Conservation (phyloP, 2,329 filamentous ascomycete species). For the Penicillium olsonii region DNA sequence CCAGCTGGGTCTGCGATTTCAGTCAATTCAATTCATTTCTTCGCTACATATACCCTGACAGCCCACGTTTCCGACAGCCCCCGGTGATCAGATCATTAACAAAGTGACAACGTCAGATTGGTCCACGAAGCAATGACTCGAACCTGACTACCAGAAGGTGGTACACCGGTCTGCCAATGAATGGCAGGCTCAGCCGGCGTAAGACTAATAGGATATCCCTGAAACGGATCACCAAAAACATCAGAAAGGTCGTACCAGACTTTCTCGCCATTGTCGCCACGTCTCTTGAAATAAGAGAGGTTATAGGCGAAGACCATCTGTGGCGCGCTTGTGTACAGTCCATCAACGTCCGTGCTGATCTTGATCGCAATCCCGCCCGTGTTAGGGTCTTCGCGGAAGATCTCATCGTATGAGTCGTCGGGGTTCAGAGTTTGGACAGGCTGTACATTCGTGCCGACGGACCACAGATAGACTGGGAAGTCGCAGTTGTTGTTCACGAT, state of each 20-base stretch:
- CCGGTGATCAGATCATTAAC: slow-evolving; percentile 11
- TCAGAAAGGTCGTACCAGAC: slow-evolving; percentile 49
- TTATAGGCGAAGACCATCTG: slow-evolving; percentile 48
- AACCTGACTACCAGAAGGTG: slow-evolving; percentile 34
- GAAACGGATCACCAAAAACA: slow-evolving; percentile 48
- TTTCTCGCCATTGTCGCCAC: neutral
- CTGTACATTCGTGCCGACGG: slow-evolving; percentile 32
- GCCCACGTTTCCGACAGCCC: neutral
- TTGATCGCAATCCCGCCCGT: slow-evolving; percentile 47
- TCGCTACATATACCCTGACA: too few relatives aligned
- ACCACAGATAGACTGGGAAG: slow-evolving; percentile 40
- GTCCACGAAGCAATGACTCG: slow-evolving; percentile 19
- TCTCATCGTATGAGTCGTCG: slow-evolving; percentile 34
- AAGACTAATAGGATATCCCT: slow-evolving; percentile 27
- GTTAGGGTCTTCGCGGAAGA: slow-evolving; percentile 34
- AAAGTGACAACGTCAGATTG: slow-evolving; percentile 31
- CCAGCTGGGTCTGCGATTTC: too few relatives aligned
- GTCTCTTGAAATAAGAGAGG: slow-evolving; percentile 24
- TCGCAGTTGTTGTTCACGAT: slow-evolving; percentile 39
- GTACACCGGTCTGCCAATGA: slow-evolving; percentile 35
- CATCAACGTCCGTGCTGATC: slow-evolving; percentile 37
- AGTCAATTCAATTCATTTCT: too few relatives aligned
- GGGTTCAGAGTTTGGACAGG: slow-evolving; percentile 26
- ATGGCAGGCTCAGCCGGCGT: slow-evolving; percentile 25
- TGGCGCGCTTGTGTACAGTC: slow-evolving; percentile 35